phyloP scores from a whole-genome alignment of 305 asterid species.

The Plantago rigida region DNA sequence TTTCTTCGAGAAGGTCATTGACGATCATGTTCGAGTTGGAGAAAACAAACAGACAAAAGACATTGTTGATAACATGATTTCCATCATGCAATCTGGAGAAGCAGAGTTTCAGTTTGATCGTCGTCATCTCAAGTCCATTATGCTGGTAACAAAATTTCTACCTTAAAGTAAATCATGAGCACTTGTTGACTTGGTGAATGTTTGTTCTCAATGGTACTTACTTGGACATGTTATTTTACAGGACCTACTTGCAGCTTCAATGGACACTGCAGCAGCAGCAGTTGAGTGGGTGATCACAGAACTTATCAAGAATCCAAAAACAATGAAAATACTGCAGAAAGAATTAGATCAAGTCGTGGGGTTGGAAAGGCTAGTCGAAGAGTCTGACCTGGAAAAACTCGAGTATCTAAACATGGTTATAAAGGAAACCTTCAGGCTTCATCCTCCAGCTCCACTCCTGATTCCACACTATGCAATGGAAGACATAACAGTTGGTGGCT shows the following conservation, averaged over 20 bases:
- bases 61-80: slow-evolving; percentile 45
- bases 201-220: not conserved
- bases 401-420: slow-evolving; percentile 17
- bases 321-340: slow-evolving; percentile 35
- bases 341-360: slow-evolving; percentile 45
- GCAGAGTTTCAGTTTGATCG: slow-evolving; percentile 45
- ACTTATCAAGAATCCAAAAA: slow-evolving; percentile 36
- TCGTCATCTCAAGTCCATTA: slow-evolving; percentile 44
- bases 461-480: slow-evolving; percentile 23
- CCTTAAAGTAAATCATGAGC: not conserved
- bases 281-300: slow-evolving; percentile 48
- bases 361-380: slow-evolving; percentile 39
- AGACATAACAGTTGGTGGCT: slow-evolving; percentile 5
- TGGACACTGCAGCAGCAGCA: slow-evolving; percentile 48
- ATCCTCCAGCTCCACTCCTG: slow-evolving; percentile 11
- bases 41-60: slow-evolving; percentile 29
- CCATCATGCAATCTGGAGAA: slow-evolving; percentile 41
- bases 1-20: slow-evolving; percentile 48
- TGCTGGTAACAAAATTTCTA: slow-evolving; percentile 36
- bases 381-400: slow-evolving; percentile 42
- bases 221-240: slow-evolving; percentile 17
- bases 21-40: slow-evolving; percentile 35
- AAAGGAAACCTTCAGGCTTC: slow-evolving; percentile 19
- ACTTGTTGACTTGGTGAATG: not conserved
- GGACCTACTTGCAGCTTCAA: slow-evolving; percentile 47